phyloP scores from a whole-genome alignment of 257 asterid species.

The Solanum gracilifrons region DNA sequence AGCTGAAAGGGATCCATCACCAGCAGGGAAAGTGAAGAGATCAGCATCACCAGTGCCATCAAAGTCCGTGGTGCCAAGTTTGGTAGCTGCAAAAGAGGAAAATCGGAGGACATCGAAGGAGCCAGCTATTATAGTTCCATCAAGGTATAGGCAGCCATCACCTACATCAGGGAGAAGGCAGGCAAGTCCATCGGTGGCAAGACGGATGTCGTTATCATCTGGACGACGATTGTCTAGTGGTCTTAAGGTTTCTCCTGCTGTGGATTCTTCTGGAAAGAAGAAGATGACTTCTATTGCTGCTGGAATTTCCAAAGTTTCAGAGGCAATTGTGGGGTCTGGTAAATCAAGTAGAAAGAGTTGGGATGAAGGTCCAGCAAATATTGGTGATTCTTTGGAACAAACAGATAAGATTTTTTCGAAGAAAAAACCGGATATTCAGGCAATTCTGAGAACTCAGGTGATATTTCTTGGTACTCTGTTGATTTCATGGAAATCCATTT shows the following conservation, averaged over 20 bases:
- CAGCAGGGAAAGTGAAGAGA: slow-evolving; percentile 67
- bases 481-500: neutral
- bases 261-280: slow-evolving; percentile 74
- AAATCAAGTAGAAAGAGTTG: slow-evolving; percentile 74
- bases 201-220: slow-evolving; percentile 87
- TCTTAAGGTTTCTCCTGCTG: slow-evolving; percentile 50
- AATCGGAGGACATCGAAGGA: slow-evolving; percentile 60
- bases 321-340: slow-evolving; percentile 48
- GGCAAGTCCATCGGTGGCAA: slow-evolving; percentile 59
- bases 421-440: slow-evolving; percentile 63
- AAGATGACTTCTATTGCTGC: slow-evolving; percentile 53
- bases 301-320: slow-evolving; percentile 70
- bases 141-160: slow-evolving; percentile 86
- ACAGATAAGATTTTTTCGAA: slow-evolving; percentile 35
- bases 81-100: slow-evolving; percentile 77
- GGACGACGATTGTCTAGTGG: slow-evolving; percentile 72
- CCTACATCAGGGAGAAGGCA: slow-evolving; percentile 64
- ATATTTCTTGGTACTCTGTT: neutral
- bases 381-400: slow-evolving; percentile 38
- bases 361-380: slow-evolving; percentile 53
- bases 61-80: slow-evolving; percentile 80
- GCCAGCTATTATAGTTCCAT: slow-evolving; percentile 82
- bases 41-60: slow-evolving; percentile 88
- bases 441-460: slow-evolving; percentile 92
- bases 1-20: slow-evolving; percentile 63